A percentile compares a stretch with the other conserved stretches of the same genome.
These are phyloP conservation scores for Ustilago xerochloae DNA, from an alignment of 1,284 basidiomycete species.

Conservation along the genomic window DNA sequence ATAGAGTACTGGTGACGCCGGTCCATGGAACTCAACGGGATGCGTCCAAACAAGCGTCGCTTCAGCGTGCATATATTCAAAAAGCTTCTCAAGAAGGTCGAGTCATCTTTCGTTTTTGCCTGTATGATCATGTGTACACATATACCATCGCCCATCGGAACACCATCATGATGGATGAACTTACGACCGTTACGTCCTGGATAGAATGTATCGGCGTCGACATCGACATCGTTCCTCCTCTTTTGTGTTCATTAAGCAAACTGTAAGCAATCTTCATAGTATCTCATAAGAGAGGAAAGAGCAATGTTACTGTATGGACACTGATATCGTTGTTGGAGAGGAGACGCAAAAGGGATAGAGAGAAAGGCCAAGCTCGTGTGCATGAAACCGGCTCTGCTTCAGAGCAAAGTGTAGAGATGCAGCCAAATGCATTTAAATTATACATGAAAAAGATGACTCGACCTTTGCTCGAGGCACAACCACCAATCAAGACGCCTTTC, in stretches of 20 bases:
- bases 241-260: too few relatives aligned
- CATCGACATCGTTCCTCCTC: too few relatives aligned
- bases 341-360: background rate
- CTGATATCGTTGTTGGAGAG: too few relatives aligned
- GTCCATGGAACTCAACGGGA: too few relatives aligned
- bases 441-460: background rate
- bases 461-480: background rate
- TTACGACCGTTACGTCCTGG: too few relatives aligned
- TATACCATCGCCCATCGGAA: background rate
- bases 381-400: background rate
- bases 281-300: too few relatives aligned
- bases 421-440: background rate
- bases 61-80: background rate
- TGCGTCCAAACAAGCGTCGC: background rate
- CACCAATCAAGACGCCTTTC: too few relatives aligned
- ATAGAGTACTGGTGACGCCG: background rate
- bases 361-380: background rate
- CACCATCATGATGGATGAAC: too few relatives aligned
- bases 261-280: too few relatives aligned
- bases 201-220: too few relatives aligned
- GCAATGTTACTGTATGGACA: too few relatives aligned
- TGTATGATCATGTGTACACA: background rate
- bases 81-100: constrained; percentile 15
- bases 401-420: background rate
- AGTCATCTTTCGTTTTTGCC: background rate